Evolutionary conservation across 257 asterid genomes (phyloP).

Genomic region (Prunella vulgaris): DNA sequence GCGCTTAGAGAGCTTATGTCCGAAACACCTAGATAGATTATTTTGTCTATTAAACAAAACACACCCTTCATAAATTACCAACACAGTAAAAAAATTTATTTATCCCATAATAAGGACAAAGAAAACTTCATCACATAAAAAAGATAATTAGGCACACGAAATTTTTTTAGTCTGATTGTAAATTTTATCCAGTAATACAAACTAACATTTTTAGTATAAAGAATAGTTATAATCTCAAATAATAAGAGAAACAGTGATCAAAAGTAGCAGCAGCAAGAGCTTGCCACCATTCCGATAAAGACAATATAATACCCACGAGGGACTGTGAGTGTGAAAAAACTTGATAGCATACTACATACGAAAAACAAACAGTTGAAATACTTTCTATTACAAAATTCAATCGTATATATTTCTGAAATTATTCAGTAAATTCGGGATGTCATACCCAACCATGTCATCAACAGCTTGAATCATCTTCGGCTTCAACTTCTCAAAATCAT

Average conservation of each 20-base stretch:
- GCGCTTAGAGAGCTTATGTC: too few species aligned
- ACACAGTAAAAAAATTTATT: too few species aligned
- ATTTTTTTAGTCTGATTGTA: too few species aligned
- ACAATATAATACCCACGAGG: background rate
- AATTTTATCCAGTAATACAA: too few species aligned
- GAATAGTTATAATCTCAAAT: background rate
- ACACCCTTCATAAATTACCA: too few species aligned
- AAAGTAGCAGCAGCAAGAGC: background rate
- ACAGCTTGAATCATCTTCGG: slow-evolving; percentile 75
- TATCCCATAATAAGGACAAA: too few species aligned
- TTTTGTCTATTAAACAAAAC: too few species aligned
- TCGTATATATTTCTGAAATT: slow-evolving; percentile 72
- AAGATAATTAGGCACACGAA: too few species aligned
- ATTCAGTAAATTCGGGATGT: slow-evolving; percentile 74
- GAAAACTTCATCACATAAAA: too few species aligned
- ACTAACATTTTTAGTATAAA: too few species aligned
- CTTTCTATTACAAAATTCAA: slow-evolving; percentile 15
- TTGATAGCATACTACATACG: background rate
- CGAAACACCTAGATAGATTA: too few species aligned
- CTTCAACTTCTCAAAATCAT: slow-evolving; percentile 85
- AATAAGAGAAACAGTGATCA: background rate
- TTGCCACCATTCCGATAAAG: background rate
- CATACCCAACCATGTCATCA: slow-evolving; percentile 81
- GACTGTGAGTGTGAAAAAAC: background rate
- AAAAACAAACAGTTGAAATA: background rate